A percentile compares a stretch with the other conserved stretches of the same genome.
phyloP scores from a whole-genome alignment of 805 yeast genomes.

The Zygosaccharomyces gambellarensis region DNA sequence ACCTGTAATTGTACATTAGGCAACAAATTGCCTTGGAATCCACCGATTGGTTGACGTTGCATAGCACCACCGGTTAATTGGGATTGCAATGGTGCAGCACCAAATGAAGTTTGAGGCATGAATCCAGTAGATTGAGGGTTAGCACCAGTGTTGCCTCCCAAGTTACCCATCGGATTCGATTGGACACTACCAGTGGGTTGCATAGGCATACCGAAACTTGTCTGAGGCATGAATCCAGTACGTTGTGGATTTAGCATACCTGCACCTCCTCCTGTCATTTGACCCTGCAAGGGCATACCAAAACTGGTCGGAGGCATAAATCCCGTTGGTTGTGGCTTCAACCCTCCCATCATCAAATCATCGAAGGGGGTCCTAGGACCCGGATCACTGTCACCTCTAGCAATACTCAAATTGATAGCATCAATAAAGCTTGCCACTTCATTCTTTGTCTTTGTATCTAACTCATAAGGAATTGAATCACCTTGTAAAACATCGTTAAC shows the following conservation, averaged over 20 bases:
- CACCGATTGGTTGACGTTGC: constrained; percentile 40
- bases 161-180: constrained; percentile 29
- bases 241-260: constrained; percentile 15
- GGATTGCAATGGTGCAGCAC: constrained; percentile 32
- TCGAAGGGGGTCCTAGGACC: constrained; percentile 40
- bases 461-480: constrained; percentile 63
- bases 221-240: constrained; percentile 31
- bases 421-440: constrained; percentile 89
- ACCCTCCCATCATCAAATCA: constrained; percentile 27
- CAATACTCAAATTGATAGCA: constrained; percentile 74
- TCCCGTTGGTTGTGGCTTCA: constrained; percentile 40
- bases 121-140: constrained; percentile 42
- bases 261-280: constrained; percentile 22
- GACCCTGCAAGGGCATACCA: constrained; percentile 24
- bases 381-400: constrained; percentile 41
- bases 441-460: constrained; percentile 69
- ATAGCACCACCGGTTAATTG: constrained; percentile 29
- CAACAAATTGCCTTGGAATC: constrained; percentile 26
- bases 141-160: constrained; percentile 25
- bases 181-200: constrained; percentile 36
- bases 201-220: constrained; percentile 33
- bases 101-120: constrained; percentile 38
- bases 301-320: constrained; percentile 37
- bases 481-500: constrained; percentile 76
- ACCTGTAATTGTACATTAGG: constrained; percentile 45